Evolutionary conservation across 2,329 filamentous ascomycete species (phyloP), one percentile per base, ranked within the genome.

Genomic region (Tolypocladium inflatum): DNA sequence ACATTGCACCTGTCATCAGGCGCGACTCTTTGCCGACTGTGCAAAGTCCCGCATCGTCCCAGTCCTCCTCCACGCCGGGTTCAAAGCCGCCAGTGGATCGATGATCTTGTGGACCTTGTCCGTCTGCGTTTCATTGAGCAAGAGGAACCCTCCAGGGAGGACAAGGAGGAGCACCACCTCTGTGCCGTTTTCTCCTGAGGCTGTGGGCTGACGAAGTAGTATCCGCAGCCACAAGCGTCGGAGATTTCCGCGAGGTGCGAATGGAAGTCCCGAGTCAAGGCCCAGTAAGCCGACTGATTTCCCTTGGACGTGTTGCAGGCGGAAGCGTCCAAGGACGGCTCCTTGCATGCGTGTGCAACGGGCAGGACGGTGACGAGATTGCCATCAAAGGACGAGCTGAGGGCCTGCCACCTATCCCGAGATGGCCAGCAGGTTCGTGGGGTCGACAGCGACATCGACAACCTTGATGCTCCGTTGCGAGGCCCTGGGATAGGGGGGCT

Each of bases 1-100:
- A 15, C 4, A 15, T n/a, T 15, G 42, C 21, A 15, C 5, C 42
- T 45, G 42, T 21, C 42, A 26, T 10, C 11, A 11, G 11, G 42
- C 21, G n/a, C 42, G n/a, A 23, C 42, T 23, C 42, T 23, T 38
- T 55, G 57, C 21, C 59, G 37, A 4, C 58, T 57, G 21, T 61
- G 56, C 35, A 55, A 13, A 53, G 38, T 8, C 55, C 58, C 17
- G 42, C 58, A 15, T 57, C 57, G 21, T 71, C 63, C 68, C 73
- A 11, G 74, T 67, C 26, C 70, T 68, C 35, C 75, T 67, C 71
- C 75, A 78, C 2, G 73, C 73, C 0, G 75, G 74, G 59, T 75
- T 75, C 5, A 74, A 62, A 1, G 74, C 72, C 26, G 59, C 57
- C 37, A 61, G 54, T 5, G 42, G 45, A 21, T 59, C 41, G 3